These are phyloP conservation scores for Geotrichum ghanense DNA, from an alignment of 805 yeast genomes.

Conservation along the genomic window DNA sequence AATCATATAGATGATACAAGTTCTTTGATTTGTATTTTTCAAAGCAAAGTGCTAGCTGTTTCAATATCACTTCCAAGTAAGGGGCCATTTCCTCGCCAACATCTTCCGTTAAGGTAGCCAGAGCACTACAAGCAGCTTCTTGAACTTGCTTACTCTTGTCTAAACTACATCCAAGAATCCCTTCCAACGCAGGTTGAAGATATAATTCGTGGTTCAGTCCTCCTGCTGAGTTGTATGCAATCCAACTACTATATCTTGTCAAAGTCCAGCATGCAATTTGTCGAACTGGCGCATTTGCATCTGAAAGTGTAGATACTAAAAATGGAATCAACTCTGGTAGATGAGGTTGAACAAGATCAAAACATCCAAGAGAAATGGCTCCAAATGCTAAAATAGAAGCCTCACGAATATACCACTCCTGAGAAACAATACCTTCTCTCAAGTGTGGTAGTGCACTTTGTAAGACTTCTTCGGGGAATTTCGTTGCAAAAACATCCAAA, in stretches of 20 bases:
- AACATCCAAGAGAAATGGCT: constrained; percentile 85
- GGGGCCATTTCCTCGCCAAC: constrained; percentile 55
- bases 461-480: constrained; percentile 57
- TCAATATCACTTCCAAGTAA: constrained; percentile 53
- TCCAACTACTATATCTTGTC: constrained; percentile 77
- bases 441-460: constrained; percentile 61
- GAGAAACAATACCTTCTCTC: constrained; percentile 54
- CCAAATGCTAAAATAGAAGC: constrained; percentile 92
- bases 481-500: constrained; percentile 65
- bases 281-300: constrained; percentile 71
- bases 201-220: constrained; percentile 49
- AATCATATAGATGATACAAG: constrained; percentile 73
- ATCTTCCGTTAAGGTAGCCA: constrained; percentile 72
- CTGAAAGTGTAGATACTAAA: constrained; percentile 67
- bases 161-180: constrained; percentile 62
- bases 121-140: constrained; percentile 82
- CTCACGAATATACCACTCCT: constrained; percentile 83
- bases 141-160: constrained; percentile 90
- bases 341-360: constrained; percentile 55
- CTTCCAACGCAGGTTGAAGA: constrained; percentile 65
- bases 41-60: constrained; percentile 66
- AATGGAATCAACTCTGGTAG: constrained; percentile 77
- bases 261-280: constrained; percentile 95
- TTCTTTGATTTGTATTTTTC: constrained; percentile 70
- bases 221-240: constrained; percentile 33